phyloP scores from a whole-genome alignment of 352 stramenopile species.

The Pythium vanterpoolii region DNA sequence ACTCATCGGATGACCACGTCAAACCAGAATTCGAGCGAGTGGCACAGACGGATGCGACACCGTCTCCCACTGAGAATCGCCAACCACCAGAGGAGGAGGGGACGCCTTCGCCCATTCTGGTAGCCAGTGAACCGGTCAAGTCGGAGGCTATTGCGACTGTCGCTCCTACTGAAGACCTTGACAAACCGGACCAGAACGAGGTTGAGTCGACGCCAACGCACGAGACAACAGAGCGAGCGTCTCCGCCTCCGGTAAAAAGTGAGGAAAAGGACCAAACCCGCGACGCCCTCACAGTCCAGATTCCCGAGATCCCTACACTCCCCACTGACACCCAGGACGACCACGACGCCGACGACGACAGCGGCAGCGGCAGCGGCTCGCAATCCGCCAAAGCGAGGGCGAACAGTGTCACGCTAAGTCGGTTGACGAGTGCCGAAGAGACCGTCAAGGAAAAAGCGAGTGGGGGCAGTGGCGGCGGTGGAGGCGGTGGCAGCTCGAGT shows the following conservation, averaged over 20 bases:
- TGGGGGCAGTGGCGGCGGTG: too few relatives aligned
- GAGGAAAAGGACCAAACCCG: not conserved
- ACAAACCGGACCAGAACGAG: not conserved
- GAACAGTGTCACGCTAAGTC: too few relatives aligned
- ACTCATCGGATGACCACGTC: not conserved
- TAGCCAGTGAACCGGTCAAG: not conserved
- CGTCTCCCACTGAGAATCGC: not conserved
- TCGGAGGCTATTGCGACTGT: not conserved
- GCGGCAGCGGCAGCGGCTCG: constrained; percentile 13
- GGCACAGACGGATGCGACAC: not conserved
- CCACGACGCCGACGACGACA: constrained; percentile 7
- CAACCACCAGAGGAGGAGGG: not conserved
- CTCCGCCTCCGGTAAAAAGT: not conserved
- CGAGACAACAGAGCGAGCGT: not conserved
- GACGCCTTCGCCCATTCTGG: not conserved
- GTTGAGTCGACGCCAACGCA: not conserved
- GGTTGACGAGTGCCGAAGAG: too few relatives aligned
- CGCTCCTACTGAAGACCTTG: not conserved
- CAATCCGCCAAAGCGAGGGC: constrained; percentile 6
- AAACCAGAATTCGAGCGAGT: not conserved
- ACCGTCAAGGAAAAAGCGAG: constrained; percentile 12
- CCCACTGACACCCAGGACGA: not conserved
- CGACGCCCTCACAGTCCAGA: constrained; percentile 3
- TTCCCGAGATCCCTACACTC: not conserved
- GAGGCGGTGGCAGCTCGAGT: constrained; percentile 1